Evolutionary conservation across 2,329 filamentous ascomycete genomes (phyloP), one percentile per base, ranked within the genome.

Genomic region (Apiospora aurea): DNA sequence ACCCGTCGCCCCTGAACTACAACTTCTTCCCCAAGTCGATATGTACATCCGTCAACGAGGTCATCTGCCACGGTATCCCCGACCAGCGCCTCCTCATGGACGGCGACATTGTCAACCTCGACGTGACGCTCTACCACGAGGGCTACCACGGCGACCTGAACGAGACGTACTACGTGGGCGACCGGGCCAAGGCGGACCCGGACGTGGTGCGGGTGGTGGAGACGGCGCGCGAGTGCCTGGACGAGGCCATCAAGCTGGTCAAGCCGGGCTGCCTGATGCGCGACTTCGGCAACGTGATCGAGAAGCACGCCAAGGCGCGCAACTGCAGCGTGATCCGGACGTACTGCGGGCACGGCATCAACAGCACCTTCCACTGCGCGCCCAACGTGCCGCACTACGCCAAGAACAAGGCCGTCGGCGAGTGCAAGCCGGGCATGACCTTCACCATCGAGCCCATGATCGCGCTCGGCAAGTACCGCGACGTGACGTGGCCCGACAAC

Each of bases 381-480:
- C 96, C 96, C 1, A 98, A 97, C 80, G 92, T 99, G 70, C 96
- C 96, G 6, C 96, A 99, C 83, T 99, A 99, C 80, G 96, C 92
- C 72, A 98, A 97, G 88, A 99, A 98, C 85, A 99, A 98, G 89
- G 94, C 96, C 0, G 93, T 98, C 1, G 96, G 96, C 68, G 91
- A 93, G 77, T 96, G 95, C 73, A 98, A 98, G 85, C 92, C 94
- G 0, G 96, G 96, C 70, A 98, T 98, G 95, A 97, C 95, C 75
- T 99, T 99, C 79, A 99, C 96, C 0, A 99, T 99, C 74, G 96
- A 99, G 85, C 96, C 96, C 21, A 99, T 99, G 96, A 95, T 99
- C 80, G 95, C 94, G 53, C 83, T 98, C 71, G 96, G 96, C 72
- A 95, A 94, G 73, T 94, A 97, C 83, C 91, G 91, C 74, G 96